Evolutionary conservation across 139 green algal species (phyloP).

Genomic region (Pleodorina starrii): DNA sequence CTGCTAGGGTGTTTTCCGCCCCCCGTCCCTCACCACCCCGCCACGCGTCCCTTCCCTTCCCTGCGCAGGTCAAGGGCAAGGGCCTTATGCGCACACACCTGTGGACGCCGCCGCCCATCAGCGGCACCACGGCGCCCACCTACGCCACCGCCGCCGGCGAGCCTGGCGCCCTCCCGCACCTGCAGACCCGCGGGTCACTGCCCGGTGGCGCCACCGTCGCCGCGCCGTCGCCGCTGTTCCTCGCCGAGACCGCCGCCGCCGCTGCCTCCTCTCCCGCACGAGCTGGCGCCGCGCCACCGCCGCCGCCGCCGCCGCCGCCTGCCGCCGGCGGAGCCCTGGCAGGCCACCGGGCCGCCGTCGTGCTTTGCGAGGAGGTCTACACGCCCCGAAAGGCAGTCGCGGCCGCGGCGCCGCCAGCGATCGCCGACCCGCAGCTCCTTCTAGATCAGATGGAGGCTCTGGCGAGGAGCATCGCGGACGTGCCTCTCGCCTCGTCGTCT

Average conservation of each 20-base stretch:
- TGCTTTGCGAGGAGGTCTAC: neutral
- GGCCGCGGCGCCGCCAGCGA: neutral
- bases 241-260: too few species aligned
- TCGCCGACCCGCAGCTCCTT: neutral
- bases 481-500: neutral
- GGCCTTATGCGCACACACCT: conserved; percentile 30
- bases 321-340: neutral
- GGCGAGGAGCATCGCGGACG: neutral
- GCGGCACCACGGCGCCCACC: neutral
- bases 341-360: neutral
- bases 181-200: too few species aligned
- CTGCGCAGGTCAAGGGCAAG: conserved; percentile 34
- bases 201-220: neutral
- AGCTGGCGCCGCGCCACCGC: neutral
- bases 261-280: too few species aligned
- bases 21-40: too few species aligned
- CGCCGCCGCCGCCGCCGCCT: too few species aligned
- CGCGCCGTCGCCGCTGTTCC: neutral
- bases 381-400: neutral
- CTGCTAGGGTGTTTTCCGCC: too few species aligned
- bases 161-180: neutral
- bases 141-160: neutral
- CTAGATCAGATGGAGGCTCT: neutral
- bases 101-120: neutral
- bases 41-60: too few species aligned